These are phyloP conservation scores for Tanozyma kutaoensis DNA, from an alignment of 805 yeast genomes.

Conservation along the genomic window DNA sequence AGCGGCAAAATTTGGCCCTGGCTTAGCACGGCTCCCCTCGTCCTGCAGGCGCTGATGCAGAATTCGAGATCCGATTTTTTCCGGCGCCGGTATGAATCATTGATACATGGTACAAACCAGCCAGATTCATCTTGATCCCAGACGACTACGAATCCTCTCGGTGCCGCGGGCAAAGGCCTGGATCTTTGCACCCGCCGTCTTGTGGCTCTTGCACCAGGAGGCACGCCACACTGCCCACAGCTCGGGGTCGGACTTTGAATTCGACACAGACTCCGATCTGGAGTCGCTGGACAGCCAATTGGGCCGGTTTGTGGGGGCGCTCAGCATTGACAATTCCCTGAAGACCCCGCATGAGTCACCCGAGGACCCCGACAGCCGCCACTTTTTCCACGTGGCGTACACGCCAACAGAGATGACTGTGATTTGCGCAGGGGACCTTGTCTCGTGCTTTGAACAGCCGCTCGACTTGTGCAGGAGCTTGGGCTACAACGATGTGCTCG, in stretches of 20 bases:
- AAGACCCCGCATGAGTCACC: slow-evolving; percentile 4
- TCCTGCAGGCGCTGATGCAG: too few relatives aligned
- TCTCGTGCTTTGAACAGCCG: slow-evolving; percentile 26
- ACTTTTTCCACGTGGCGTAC: slow-evolving; percentile 47
- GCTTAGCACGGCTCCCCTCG: too few relatives aligned
- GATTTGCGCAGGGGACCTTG: slow-evolving; percentile 32
- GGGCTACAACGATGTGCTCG: slow-evolving; percentile 20
- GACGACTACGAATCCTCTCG: slow-evolving; percentile 35
- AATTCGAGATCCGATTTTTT: too few relatives aligned
- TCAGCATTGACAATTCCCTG: not conserved
- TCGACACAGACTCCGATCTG: slow-evolving; percentile 1
- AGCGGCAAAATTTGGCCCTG: slow-evolving; percentile 18
- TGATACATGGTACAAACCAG: too few relatives aligned
- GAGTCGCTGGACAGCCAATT: not conserved
- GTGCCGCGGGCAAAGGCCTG: slow-evolving; percentile 39
- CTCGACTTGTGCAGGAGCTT: slow-evolving; percentile 18
- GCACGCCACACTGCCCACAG: slow-evolving; percentile 7
- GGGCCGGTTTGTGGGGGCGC: not conserved
- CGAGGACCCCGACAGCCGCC: slow-evolving; percentile 23
- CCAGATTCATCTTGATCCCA: slow-evolving; percentile 35
- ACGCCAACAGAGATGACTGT: slow-evolving; percentile 53
- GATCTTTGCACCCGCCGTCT: slow-evolving; percentile 38
- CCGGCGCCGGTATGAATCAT: too few relatives aligned
- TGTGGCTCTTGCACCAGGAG: slow-evolving; percentile 29
- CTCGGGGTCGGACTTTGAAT: slow-evolving; percentile 2